Percentiles rank a stretch among this genome's conserved stretches.
phyloP scores from a whole-genome alignment of 2,329 filamentous ascomycete genomes.

The Alternaria infectoria region DNA sequence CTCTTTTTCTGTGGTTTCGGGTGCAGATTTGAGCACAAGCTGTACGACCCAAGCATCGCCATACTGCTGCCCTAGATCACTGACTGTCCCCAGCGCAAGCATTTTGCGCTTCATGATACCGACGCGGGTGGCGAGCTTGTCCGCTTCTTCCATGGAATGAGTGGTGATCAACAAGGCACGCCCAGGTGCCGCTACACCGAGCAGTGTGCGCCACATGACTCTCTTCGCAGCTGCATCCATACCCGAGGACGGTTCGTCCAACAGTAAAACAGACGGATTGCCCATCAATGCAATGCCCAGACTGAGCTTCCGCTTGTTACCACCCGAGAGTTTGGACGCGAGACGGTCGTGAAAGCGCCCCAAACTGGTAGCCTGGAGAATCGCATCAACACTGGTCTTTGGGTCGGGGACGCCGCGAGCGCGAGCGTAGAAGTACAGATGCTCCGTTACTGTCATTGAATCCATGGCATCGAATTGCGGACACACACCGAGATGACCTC shows the following conservation, averaged over 20 bases:
- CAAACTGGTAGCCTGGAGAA: conserved; percentile 82
- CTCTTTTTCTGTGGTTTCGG: conserved; percentile 72
- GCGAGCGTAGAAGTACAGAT: conserved; percentile 85
- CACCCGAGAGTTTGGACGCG: conserved; percentile 81
- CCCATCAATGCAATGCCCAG: conserved; percentile 92
- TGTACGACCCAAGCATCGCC: conserved; percentile 84
- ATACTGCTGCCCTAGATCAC: conserved; percentile 74
- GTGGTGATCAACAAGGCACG: conserved; percentile 88
- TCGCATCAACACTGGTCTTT: conserved; percentile 76
- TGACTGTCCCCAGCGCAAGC: conserved; percentile 81
- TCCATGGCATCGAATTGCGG: conserved; percentile 81
- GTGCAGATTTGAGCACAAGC: conserved; percentile 75
- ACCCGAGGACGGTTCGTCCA: conserved; percentile 88
- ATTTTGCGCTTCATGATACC: conserved; percentile 87
- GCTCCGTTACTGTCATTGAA: conserved; percentile 86
- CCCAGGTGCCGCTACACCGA: conserved; percentile 70
- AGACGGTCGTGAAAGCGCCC: conserved; percentile 73
- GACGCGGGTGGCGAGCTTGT: conserved; percentile 80
- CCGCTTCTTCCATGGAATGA: conserved; percentile 94
- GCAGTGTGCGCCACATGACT: conserved; percentile 89
- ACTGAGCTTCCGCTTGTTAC: conserved; percentile 91
- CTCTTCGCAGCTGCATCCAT: conserved; percentile 91
- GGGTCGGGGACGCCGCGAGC: conserved; percentile 79
- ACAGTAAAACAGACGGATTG: conserved; percentile 82
- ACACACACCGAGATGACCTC: conserved; percentile 84